Percentiles rank a stretch among this genome's conserved stretches.
These are phyloP conservation scores for Brassica juncea DNA, from an alignment of 345 rosid genomes.

Conservation along the genomic window DNA sequence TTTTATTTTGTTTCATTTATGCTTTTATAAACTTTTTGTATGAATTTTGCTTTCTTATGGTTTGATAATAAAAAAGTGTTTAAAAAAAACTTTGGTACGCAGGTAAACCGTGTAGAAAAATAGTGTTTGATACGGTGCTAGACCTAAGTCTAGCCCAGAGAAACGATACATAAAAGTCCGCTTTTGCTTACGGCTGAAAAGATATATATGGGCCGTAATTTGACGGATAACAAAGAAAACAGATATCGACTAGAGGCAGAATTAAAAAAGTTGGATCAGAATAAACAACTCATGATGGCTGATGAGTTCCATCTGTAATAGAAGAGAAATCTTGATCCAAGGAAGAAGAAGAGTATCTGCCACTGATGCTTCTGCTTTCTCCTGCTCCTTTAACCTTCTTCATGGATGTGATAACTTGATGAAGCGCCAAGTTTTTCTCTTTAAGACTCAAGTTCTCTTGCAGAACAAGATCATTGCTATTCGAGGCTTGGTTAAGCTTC, in stretches of 20 bases:
- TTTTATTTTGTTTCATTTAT: too few relatives aligned
- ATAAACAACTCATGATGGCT: slow-evolving; percentile 30
- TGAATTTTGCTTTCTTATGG: too few relatives aligned
- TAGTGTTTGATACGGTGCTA: not conserved
- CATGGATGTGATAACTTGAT: slow-evolving; percentile 63
- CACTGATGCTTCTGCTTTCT: slow-evolving; percentile 1
- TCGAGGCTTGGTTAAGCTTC: slow-evolving; percentile 68
- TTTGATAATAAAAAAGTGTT: too few relatives aligned
- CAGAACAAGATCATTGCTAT: slow-evolving; percentile 52
- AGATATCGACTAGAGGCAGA: slow-evolving; percentile 9
- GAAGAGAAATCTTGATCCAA: slow-evolving; percentile 33
- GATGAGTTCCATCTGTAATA: slow-evolving; percentile 35
- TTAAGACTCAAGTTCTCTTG: slow-evolving; percentile 76
- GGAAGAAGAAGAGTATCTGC: slow-evolving; percentile 2
- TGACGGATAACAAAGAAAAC: not conserved
- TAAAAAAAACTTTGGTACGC: too few relatives aligned
- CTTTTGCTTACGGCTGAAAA: not conserved
- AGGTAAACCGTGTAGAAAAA: not conserved
- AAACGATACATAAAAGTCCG: not conserved
- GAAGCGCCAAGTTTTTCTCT: slow-evolving; percentile 66
- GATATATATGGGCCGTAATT: slow-evolving; percentile 10
- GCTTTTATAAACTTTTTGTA: too few relatives aligned
- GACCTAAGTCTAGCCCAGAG: not conserved
- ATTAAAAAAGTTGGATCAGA: not conserved
- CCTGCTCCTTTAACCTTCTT: slow-evolving; percentile 39